These are phyloP conservation scores for Aspergillus kassunensis DNA, from an alignment of 495 filamentous ascomycete genomes.

Conservation along the genomic window DNA sequence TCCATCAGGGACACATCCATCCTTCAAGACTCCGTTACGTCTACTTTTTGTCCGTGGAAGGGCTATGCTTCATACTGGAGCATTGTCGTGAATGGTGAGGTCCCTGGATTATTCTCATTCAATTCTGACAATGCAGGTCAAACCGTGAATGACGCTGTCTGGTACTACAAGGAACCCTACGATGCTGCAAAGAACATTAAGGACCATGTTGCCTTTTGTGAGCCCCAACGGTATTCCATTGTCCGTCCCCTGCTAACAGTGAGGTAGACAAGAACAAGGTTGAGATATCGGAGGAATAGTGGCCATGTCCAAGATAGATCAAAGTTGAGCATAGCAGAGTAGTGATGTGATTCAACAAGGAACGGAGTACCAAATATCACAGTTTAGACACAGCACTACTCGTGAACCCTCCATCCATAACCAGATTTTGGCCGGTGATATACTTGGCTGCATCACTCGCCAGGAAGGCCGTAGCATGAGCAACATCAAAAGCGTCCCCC, in stretches of 20 bases:
- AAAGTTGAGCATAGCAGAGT: too few relatives aligned
- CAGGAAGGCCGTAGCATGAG: slow-evolving; percentile 48
- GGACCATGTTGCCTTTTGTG: slow-evolving; percentile 65
- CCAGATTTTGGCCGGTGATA: slow-evolving; percentile 51
- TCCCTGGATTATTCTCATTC: background rate
- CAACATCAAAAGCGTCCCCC: slow-evolving; percentile 50
- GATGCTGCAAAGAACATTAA: slow-evolving; percentile 56
- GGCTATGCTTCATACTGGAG: slow-evolving; percentile 66
- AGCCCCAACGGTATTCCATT: slow-evolving; percentile 21
- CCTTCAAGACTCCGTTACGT: slow-evolving; percentile 45
- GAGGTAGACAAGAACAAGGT: slow-evolving; percentile 41
- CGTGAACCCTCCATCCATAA: slow-evolving; percentile 52
- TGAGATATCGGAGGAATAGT: slow-evolving; percentile 28
- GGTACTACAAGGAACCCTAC: slow-evolving; percentile 62
- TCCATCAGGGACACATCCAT: slow-evolving; percentile 40
- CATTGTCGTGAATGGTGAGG: slow-evolving; percentile 51
- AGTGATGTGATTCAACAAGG: too few relatives aligned
- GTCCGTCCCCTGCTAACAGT: background rate
- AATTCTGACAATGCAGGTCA: slow-evolving; percentile 28
- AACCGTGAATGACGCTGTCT: slow-evolving; percentile 58
- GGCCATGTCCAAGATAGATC: too few relatives aligned
- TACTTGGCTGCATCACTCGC: slow-evolving; percentile 47
- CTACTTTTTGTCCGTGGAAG: slow-evolving; percentile 65
- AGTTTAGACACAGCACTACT: background rate
- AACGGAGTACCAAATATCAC: too few relatives aligned